Evolutionary conservation across 2,329 filamentous ascomycete species (phyloP).

Genomic region (Fusarium sp.): DNA sequence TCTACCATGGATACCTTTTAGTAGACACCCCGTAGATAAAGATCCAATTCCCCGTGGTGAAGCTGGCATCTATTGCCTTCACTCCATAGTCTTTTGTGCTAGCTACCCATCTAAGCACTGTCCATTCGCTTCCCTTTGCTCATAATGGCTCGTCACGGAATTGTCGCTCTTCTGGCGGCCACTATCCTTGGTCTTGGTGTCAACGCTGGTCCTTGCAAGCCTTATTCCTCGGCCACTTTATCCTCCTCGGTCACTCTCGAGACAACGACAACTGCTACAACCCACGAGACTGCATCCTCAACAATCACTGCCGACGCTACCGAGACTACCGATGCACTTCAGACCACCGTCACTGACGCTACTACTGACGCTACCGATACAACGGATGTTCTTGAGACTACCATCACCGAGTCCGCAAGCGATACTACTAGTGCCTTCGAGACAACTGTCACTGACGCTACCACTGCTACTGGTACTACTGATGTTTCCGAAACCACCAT

Average conservation of each 20-base stretch:
- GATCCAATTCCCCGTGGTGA: neutral
- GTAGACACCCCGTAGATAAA: neutral
- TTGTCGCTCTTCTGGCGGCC: conserved; percentile 5
- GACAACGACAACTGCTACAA: neutral
- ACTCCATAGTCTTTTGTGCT: neutral
- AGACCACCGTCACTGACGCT: neutral
- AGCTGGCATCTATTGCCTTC: too few relatives aligned
- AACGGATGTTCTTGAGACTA: neutral
- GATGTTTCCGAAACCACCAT: too few relatives aligned
- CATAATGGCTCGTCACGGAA: conserved; percentile 9
- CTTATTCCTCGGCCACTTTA: neutral
- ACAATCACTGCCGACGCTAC: neutral
- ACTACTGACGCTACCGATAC: neutral
- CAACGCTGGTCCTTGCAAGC: conserved; percentile 12
- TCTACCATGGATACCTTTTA: too few relatives aligned
- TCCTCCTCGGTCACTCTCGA: neutral
- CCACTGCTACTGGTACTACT: too few relatives aligned
- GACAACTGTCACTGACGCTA: too few relatives aligned
- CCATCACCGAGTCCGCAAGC: neutral
- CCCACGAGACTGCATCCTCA: neutral
- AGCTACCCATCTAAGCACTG: too few relatives aligned
- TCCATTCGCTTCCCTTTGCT: neutral
- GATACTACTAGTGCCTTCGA: neutral
- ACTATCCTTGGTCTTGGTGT: neutral
- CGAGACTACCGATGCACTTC: neutral